Evolutionary conservation across 1,139 yeast genomes (phyloP), one percentile per base, ranked within the genome.

Genomic region (Kodamaea sp.): DNA sequence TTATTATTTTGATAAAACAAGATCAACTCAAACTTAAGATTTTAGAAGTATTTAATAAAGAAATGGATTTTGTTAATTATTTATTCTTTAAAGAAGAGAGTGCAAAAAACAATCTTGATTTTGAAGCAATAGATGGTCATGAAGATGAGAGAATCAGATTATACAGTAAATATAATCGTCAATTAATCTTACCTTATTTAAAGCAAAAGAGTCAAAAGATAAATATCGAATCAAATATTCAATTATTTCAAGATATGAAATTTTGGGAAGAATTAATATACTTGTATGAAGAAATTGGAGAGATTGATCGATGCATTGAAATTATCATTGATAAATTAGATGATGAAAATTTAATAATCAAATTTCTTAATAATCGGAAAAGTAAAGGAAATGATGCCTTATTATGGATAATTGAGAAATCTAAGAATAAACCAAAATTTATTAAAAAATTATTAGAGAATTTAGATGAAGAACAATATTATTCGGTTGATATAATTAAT

Each of bases 221-320:
- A 32, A 38, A 40, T 36, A 37, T 38, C 36, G 34, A 47, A 27
- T 24, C 15, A 22, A 36, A 26, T 15, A 35, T 41, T 23, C 31
- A 34, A 26, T 31, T 41, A 22, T 39, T 41, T 31, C 33, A 63
- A 63, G 45, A 72, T 68, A 30, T 41, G 24, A 36, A 32, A 27
- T 41, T 20, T 31, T 41, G 71, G 80, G 79, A 83, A 35, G 97
- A 90, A 54, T 67, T 88, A 36, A 95, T 92, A 0, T 89, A 80
- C 52, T 62, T 92, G 28, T 72, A 88, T 46, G 95, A 96, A 6
- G 80, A 80, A 52, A 81, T 86, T 25, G 98, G 98, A 1, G 86
- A 86, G 48, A 80, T 83, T 44, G 76, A 75, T 47, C 74, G 78
- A 43, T 97, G 97, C 0, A 63, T 92, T 50, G 73, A 71, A 45